phyloP scores from a whole-genome alignment of 352 stramenopile genomes.

The Phytophthora ohioensis region DNA sequence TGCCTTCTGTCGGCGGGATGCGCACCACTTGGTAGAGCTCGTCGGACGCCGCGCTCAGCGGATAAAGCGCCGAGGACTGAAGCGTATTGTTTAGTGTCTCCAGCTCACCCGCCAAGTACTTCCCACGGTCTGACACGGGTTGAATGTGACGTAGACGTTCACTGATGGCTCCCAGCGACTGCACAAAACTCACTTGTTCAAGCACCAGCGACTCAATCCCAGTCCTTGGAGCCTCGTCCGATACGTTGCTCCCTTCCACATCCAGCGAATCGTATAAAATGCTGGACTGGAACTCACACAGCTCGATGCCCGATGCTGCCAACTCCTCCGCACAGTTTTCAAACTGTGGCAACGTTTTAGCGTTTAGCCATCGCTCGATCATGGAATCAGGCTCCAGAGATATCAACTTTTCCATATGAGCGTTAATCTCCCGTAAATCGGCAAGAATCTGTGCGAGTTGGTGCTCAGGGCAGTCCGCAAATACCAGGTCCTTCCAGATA shows the following conservation, averaged over 20 bases:
- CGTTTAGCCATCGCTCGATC: constrained; percentile 69
- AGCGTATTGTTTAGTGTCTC: constrained; percentile 65
- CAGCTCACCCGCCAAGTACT: constrained; percentile 59
- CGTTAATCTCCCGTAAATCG: constrained; percentile 47
- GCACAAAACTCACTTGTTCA: constrained; percentile 80
- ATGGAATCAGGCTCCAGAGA: constrained; percentile 59
- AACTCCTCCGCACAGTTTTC: constrained; percentile 59
- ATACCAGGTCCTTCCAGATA: constrained; percentile 71
- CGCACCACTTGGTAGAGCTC: constrained; percentile 78
- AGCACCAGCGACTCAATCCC: constrained; percentile 71
- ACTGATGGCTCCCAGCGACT: constrained; percentile 76
- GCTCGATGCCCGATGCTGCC: constrained; percentile 46
- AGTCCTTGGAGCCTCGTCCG: constrained; percentile 15
- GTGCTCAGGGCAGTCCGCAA: constrained; percentile 67
- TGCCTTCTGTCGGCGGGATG: constrained; percentile 77
- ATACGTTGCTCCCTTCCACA: constrained; percentile 31
- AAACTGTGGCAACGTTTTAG: constrained; percentile 59
- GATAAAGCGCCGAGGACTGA: constrained; percentile 70
- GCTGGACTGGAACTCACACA: constrained; percentile 79
- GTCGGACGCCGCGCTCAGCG: constrained; percentile 75
- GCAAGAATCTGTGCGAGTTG: constrained; percentile 60
- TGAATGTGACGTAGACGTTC: constrained; percentile 75
- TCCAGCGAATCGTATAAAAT: constrained; percentile 75
- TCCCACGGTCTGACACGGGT: constrained; percentile 57
- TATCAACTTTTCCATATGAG: constrained; percentile 51